These are phyloP conservation scores for Geotrichum siamense DNA, from an alignment of 1,139 yeast species.

Conservation along the genomic window DNA sequence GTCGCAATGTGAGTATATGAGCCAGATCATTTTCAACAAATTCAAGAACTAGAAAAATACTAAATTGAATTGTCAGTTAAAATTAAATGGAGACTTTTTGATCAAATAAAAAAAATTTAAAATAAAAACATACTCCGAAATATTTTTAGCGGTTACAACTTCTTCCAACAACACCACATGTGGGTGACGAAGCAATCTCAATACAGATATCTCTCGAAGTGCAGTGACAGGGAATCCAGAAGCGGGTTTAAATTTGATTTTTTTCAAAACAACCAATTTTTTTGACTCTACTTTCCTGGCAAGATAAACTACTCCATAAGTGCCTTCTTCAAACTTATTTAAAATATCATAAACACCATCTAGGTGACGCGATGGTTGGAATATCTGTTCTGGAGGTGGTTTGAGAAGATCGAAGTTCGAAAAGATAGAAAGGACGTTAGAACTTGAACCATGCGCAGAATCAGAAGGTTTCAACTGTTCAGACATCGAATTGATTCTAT, in stretches of 20 bases:
- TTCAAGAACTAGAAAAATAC: conserved; percentile 31
- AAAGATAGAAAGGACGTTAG: no score
- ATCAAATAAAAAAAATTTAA: neutral
- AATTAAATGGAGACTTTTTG: neutral
- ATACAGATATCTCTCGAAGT: conserved; percentile 68
- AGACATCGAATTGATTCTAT: no score
- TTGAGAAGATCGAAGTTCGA: neutral
- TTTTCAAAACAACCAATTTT: conserved; percentile 53
- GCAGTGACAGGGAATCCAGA: conserved; percentile 80
- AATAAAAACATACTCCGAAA: conserved; percentile 21
- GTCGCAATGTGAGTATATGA: conserved; percentile 24
- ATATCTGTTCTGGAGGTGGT: neutral
- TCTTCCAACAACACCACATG: conserved; percentile 66
- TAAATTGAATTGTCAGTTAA: neutral
- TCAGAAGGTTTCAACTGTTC: no score
- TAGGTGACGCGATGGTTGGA: neutral
- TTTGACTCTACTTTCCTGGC: conserved; percentile 47
- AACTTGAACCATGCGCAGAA: no score
- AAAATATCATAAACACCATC: conserved; percentile 23
- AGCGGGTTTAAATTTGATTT: conserved; percentile 44
- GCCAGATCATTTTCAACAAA: conserved; percentile 32
- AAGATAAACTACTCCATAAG: conserved; percentile 43
- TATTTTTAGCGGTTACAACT: conserved; percentile 43
- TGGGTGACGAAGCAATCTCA: conserved; percentile 52
- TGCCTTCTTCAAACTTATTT: conserved; percentile 39